Percentiles rank a stretch among this genome's conserved stretches.
Evolutionary conservation across 2,329 filamentous ascomycete species (phyloP).

Genomic region (Bipolaris bicolor): DNA sequence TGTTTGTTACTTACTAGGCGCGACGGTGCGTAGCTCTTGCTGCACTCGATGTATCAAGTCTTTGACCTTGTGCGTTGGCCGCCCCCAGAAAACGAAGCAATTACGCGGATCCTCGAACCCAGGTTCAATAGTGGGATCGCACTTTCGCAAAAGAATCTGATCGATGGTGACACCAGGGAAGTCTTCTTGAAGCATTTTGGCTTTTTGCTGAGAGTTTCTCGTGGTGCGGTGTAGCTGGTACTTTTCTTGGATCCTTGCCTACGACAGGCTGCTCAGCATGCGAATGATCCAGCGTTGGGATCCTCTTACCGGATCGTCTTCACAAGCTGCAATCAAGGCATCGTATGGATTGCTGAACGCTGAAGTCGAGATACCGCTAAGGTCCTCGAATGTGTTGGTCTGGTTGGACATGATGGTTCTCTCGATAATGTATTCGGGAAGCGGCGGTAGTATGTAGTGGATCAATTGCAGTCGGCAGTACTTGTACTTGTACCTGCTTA

Average conservation of each 20-base stretch:
- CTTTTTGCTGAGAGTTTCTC: conserved; percentile 77
- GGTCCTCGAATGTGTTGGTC: conserved; percentile 46
- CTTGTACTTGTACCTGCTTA: background rate
- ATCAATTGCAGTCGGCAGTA: background rate
- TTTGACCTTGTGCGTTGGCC: conserved; percentile 75
- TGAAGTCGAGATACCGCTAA: conserved; percentile 46
- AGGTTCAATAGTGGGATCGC: conserved; percentile 67
- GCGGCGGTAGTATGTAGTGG: background rate
- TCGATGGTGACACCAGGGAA: conserved; percentile 79
- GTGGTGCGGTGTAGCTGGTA: conserved; percentile 77
- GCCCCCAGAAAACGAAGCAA: conserved; percentile 87
- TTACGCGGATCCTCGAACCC: conserved; percentile 77
- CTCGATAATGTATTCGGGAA: background rate
- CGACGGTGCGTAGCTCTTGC: conserved; percentile 64
- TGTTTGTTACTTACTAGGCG: conserved; percentile 66
- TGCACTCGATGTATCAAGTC: conserved; percentile 73
- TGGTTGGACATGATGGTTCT: conserved; percentile 27
- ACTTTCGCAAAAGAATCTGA: conserved; percentile 72
- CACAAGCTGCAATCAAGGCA: conserved; percentile 71
- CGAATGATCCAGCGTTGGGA: background rate
- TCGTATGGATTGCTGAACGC: conserved; percentile 74
- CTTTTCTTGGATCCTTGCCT: conserved; percentile 71
- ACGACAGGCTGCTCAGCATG: background rate
- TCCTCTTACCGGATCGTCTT: conserved; percentile 67
- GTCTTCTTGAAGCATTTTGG: conserved; percentile 70